Evolutionary conservation across 345 rosid genomes (phyloP).

Genomic region (Brassica cretica): DNA sequence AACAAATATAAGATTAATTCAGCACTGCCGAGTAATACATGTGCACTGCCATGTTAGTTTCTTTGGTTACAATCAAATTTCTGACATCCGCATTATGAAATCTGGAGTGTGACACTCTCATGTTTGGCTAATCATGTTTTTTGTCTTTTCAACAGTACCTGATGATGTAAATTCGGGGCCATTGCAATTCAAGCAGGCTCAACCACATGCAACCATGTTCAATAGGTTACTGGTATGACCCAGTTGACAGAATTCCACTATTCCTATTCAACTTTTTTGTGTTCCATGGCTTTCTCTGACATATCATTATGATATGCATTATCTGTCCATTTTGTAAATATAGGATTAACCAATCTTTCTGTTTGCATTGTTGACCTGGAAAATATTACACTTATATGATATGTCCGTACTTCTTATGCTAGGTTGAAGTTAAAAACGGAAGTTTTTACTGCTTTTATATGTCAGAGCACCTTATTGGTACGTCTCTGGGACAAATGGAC

Average conservation of each 20-base stretch:
- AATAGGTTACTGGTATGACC: conserved; percentile 76
- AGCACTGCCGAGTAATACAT: conserved; percentile 35
- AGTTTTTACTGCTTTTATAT: conserved; percentile 72
- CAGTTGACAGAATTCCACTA: conserved; percentile 4
- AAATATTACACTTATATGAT: conserved; percentile 5
- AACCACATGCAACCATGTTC: conserved; percentile 56
- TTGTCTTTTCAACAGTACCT: conserved; percentile 38
- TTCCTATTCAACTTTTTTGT: conserved; percentile 2
- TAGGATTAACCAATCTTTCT: not conserved
- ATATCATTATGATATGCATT: not conserved
- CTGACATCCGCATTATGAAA: not conserved
- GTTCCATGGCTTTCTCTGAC: not conserved
- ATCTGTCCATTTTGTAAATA: not conserved
- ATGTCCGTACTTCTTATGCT: conserved; percentile 20
- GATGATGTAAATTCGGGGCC: conserved; percentile 44
- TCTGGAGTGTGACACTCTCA: conserved; percentile 20
- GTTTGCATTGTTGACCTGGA: conserved; percentile 19
- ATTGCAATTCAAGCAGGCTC: conserved; percentile 49
- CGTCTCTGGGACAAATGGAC: conserved; percentile 40
- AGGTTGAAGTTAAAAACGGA: conserved; percentile 74
- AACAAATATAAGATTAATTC: conserved; percentile 41
- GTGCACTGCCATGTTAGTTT: conserved; percentile 53
- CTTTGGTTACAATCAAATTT: conserved; percentile 18
- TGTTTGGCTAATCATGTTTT: conserved; percentile 26
- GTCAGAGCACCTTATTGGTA: conserved; percentile 58